phyloP scores from a whole-genome alignment of 208 protist genomes.

The Trypanosoma boissoni region DNA sequence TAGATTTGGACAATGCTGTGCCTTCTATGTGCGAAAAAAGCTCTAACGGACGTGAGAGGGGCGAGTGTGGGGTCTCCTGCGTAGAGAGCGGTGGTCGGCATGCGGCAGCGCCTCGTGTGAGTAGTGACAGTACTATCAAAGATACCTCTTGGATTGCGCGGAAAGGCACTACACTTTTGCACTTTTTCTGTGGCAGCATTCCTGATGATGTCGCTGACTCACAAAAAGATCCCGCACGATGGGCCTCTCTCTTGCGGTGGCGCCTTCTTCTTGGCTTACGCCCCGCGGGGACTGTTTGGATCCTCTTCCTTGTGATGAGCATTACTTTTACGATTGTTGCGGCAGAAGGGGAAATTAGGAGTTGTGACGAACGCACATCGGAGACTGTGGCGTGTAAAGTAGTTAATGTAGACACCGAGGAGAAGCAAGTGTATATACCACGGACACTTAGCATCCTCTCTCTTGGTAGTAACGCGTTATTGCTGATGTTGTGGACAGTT shows the following conservation, averaged over 20 bases:
- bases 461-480: slow-evolving; percentile 10
- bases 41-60: no score
- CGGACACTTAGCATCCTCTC: slow-evolving; percentile 7
- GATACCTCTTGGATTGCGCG: no score
- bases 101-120: no score
- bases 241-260: slow-evolving; percentile 15
- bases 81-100: no score
- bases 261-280: slow-evolving; percentile 4
- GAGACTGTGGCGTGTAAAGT: slow-evolving; percentile 10
- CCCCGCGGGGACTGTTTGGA: not conserved
- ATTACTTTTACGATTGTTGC: not conserved
- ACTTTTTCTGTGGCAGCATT: slow-evolving; percentile 3
- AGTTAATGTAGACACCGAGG: not conserved
- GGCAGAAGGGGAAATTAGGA: not conserved
- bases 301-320: not conserved
- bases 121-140: no score
- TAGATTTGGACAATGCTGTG: no score
- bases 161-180: not conserved
- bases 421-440: slow-evolving; percentile 8
- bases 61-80: no score
- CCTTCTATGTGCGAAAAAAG: no score
- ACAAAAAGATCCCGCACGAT: not conserved
- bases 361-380: slow-evolving; percentile 12
- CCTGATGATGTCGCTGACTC: not conserved
- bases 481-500: slow-evolving; percentile 12